Conservation (phyloP, 495 filamentous ascomycete species). For the Neurospora sublineolata region DNA sequence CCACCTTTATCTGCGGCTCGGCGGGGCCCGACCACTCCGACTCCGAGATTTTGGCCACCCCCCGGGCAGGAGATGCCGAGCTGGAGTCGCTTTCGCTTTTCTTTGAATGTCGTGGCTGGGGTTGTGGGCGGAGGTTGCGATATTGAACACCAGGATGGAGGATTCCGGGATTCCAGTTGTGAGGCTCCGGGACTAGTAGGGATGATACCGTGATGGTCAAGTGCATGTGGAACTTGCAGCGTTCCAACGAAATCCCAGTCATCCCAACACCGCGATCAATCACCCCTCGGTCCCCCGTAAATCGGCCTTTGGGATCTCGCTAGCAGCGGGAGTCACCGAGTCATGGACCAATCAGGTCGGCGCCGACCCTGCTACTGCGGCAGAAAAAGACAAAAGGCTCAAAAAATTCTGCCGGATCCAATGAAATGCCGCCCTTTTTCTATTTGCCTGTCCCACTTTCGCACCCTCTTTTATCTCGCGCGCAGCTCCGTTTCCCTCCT, state of each 20-base stretch:
- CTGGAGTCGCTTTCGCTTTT: neutral
- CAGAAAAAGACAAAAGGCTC: neutral
- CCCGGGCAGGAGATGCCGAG: neutral
- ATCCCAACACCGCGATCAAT: neutral
- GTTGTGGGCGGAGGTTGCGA: neutral
- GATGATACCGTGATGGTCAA: neutral
- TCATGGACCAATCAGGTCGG: neutral
- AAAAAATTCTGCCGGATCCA: neutral
- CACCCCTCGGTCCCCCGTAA: neutral
- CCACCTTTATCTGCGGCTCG: neutral
- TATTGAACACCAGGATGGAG: neutral
- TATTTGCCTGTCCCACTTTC: neutral
- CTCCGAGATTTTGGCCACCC: neutral
- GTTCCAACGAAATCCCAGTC: neutral
- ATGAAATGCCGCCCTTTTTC: neutral
- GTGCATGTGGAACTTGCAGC: neutral
- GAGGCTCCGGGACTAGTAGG: neutral
- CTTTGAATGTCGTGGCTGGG: neutral
- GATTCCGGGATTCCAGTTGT: neutral
- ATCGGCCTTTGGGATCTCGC: neutral
- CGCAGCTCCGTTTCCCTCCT: conserved; percentile 1
- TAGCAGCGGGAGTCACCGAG: neutral
- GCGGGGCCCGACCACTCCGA: neutral
- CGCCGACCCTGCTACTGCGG: neutral
- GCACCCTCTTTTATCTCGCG: neutral